Evolutionary conservation across 768 basidiomycete genomes (phyloP).

Genomic region (Chiua virens): DNA sequence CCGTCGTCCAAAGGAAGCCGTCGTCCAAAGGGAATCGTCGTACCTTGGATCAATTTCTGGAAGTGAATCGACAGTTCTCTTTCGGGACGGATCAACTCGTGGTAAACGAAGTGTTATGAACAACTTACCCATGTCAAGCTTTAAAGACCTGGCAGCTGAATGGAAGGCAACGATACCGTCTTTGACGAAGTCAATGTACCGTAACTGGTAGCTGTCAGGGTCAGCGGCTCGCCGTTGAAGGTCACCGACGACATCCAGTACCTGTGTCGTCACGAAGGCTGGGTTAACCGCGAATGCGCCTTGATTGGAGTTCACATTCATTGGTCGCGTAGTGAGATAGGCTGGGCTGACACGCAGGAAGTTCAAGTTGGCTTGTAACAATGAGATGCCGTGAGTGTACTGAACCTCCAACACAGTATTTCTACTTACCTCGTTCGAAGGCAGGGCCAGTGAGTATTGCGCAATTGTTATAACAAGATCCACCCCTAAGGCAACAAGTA

Average conservation of each 20-base stretch:
- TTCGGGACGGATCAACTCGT: conserved; percentile 3
- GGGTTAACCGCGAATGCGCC: conserved; percentile 48
- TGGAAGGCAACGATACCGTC: conserved; percentile 7
- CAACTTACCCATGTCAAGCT: conserved; percentile 16
- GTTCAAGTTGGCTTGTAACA: conserved; percentile 47
- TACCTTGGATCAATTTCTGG: conserved; percentile 43
- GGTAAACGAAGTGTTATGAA: neutral
- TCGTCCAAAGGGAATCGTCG: no score
- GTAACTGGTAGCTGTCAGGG: conserved; percentile 38
- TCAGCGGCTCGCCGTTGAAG: conserved; percentile 42
- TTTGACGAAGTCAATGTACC: conserved; percentile 37
- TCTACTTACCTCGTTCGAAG: conserved; percentile 21
- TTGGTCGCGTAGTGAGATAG: conserved; percentile 47
- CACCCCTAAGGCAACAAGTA: conserved; percentile 18
- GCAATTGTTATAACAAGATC: conserved; percentile 19
- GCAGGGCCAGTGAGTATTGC: conserved; percentile 22
- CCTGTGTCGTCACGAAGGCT: conserved; percentile 49
- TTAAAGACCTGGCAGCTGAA: conserved; percentile 23
- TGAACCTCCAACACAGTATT: neutral
- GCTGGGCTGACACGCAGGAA: conserved; percentile 52
- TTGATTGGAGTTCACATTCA: conserved; percentile 36
- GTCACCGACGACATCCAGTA: conserved; percentile 49
- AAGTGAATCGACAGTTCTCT: conserved; percentile 27
- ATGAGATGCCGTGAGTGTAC: conserved; percentile 3
- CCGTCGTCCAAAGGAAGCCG: conserved; percentile 44